These are phyloP conservation scores for Psilocybe subaeruginosa DNA, from an alignment of 768 basidiomycete species.

Conservation along the genomic window DNA sequence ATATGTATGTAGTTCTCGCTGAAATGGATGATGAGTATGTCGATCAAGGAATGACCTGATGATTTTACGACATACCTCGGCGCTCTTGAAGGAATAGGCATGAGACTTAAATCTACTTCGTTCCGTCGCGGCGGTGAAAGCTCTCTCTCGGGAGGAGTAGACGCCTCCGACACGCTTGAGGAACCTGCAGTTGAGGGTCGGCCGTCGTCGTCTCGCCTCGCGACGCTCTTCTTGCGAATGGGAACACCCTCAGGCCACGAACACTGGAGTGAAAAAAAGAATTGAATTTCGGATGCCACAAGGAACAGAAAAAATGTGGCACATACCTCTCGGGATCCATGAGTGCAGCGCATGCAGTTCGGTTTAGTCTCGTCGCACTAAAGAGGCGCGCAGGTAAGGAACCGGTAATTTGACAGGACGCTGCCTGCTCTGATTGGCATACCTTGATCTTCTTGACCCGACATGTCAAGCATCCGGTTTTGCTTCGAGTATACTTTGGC, in stretches of 20 bases:
- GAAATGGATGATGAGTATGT: background rate
- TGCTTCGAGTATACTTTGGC: constrained; percentile 92
- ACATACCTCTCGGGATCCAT: constrained; percentile 82
- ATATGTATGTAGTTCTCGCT: constrained; percentile 50
- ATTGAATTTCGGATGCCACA: background rate
- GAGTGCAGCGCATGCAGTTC: constrained; percentile 82
- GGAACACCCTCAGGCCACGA: constrained; percentile 86
- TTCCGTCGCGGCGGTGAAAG: constrained; percentile 64
- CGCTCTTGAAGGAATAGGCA: constrained; percentile 44
- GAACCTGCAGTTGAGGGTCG: constrained; percentile 79
- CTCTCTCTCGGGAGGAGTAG: constrained; percentile 73
- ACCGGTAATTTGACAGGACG: background rate
- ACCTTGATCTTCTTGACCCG: constrained; percentile 95
- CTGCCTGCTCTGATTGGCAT: constrained; percentile 21
- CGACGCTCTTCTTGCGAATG: constrained; percentile 63
- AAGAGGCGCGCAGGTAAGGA: constrained; percentile 1
- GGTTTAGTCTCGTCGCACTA: constrained; percentile 94
- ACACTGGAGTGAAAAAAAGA: constrained; percentile 49
- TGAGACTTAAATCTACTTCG: constrained; percentile 39
- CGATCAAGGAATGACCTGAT: constrained; percentile 16
- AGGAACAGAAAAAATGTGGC: constrained; percentile 1
- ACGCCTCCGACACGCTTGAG: constrained; percentile 70
- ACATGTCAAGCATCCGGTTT: constrained; percentile 94
- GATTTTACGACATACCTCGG: constrained; percentile 34
- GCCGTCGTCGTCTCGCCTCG: constrained; percentile 64